Base-by-base conservation (phyloP, 2,329 filamentous ascomycete species). In the Cryphonectria parasitica region DNA sequence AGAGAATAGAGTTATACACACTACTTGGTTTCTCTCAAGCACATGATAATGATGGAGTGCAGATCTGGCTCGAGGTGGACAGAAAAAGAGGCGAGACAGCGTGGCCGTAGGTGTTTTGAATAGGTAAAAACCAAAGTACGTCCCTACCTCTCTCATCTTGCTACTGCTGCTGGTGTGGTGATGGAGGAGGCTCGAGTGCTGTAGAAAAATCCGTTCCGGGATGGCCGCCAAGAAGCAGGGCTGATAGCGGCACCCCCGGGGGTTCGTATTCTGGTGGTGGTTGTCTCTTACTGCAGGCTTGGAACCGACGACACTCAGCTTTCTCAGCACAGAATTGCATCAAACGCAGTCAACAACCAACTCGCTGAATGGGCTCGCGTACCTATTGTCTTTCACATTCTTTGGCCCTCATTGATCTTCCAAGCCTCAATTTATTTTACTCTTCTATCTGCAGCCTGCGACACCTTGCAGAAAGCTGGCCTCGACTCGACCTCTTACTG, bases 151-250 rank as follows among this genome's bases (percentile, higher is more conserved):
- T n/a, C 36, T 11, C n/a, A n/a, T 39, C 6, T 11, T 39, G 5
- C 4, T 39, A 8, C 36, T 39, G 36, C 36, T 39, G 36, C 36
- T 39, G 34, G 3, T 36, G 34, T 39, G 31, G 2, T n/a, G 31
- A 2, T 39, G 6, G 19, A n/a, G 60, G n/a, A 63, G 36, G n/a
- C 61, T 43, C 61, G 17, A 43, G 25, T 64, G 17, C 60, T 39
- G 60, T 63, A 64, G 61, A 45, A 64, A 45, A 64, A 41, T 64
- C 61, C 61, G 61, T 45, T 45, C 61, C 61, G 61, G 13, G 39
- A 64, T 3, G 61, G 61, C 34, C 41, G 61, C 61, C 25, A 15
- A 17, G n/a, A 2, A 34, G 22, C 61, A 64, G 39, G 25, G 61
- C 19, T 43, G 36, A 39, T 64, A 43, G n/a, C 36, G 1, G 28